Conservation (phyloP, 1,284 basidiomycete species). For the Trametes sp. region DNA sequence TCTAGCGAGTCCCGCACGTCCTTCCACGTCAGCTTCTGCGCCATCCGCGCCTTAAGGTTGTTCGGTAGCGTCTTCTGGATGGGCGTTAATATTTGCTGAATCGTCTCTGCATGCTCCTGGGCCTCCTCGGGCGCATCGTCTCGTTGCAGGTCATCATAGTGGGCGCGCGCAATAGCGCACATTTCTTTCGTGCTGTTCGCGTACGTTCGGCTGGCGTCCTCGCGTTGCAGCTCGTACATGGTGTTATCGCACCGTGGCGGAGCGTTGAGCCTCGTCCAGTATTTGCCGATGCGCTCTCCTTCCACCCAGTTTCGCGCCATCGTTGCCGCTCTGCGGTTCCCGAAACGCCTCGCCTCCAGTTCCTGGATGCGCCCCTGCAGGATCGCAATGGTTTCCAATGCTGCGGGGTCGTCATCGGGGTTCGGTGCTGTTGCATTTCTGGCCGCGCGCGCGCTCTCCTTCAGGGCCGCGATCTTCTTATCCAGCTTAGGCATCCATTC, state of each 20-base stretch:
- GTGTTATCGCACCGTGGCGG: not conserved
- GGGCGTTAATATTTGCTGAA: not conserved
- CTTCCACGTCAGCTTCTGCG: not conserved
- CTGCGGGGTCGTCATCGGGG: not conserved
- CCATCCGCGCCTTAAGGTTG: not conserved
- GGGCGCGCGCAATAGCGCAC: not conserved
- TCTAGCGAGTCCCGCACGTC: not conserved
- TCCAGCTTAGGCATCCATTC: not conserved
- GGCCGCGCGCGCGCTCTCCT: not conserved
- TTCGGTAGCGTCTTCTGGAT: not conserved
- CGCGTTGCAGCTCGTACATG: not conserved
- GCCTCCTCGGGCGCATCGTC: not conserved
- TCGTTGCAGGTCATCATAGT: not conserved
- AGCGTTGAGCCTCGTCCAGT: constrained; percentile 40
- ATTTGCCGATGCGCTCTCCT: constrained; percentile 42
- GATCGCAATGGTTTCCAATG: not conserved
- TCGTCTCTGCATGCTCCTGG: not conserved
- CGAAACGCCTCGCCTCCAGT: not conserved
- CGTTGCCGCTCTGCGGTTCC: not conserved
- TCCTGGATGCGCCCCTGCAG: not conserved
- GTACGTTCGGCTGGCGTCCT: not conserved
- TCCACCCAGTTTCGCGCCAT: constrained; percentile 25
- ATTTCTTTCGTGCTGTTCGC: not conserved
- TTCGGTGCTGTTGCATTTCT: not conserved
- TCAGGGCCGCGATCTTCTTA: not conserved